Evolutionary conservation across 2,329 filamentous ascomycete species (phyloP), one percentile per base, ranked within the genome.

Genomic region (Gyromitra esculenta): DNA sequence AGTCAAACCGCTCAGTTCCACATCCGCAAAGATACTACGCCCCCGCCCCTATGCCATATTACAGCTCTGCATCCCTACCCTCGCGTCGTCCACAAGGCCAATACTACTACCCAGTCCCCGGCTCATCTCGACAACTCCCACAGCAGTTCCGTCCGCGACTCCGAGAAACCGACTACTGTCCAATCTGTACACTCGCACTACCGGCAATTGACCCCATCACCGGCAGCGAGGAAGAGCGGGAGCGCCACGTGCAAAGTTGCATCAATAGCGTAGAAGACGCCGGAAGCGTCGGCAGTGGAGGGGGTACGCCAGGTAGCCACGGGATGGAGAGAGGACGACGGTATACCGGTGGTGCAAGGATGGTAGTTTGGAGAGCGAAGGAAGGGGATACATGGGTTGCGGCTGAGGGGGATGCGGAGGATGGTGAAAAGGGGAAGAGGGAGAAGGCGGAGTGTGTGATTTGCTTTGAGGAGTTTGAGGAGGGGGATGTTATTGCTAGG

Each of bases 381-480:
- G 86, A 87, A 79, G 87, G 87, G 79, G 87, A 88, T 78, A 80
- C 77, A 5, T 87, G 85, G 73, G 79, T 84, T 1, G 84, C 84
- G 15, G 81, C 79, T 6, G 84, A 84, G 50, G 83, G 85, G 39
- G 85, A 85, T 1, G 82, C 83, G 52, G 80, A 83, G 64, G 84
- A 84, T 15, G 76, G 66, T 3, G 52, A 18, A 11, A 52, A 76
- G 43, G 18, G 57, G 18, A 35, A 72, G 15, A 62, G 77, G 18
- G 78, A 79, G 52, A 79, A 78, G 67, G 80, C 79, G 15, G 86
- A 88, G 78, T 88, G 87, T 75, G 84, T 87, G 0, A 87, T 88
- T 59, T 88, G 87, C 80, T 85, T 88, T 54, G 87, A 88, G 77
- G 87, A 88, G 74, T 88, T 87, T 80, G 84, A 85, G 71, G 82